A percentile compares a stretch with the other conserved stretches of the same genome.
phyloP scores from a whole-genome alignment of 176 grass and related monocot species.

The Elymus sibiricus region DNA sequence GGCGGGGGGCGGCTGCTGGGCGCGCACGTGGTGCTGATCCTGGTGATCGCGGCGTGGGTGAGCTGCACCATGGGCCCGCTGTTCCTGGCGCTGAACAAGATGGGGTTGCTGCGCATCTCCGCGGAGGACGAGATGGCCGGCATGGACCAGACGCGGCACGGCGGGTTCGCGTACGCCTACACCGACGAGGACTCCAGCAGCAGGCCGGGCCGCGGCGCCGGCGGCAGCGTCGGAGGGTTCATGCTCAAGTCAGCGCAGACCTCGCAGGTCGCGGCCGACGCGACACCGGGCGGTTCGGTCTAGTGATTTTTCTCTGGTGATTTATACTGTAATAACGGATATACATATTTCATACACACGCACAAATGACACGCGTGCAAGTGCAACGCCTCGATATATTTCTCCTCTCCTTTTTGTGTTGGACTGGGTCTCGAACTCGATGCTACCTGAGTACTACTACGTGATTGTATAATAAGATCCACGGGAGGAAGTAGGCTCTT shows the following conservation, averaged over 20 bases:
- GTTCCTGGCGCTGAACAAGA: constrained; percentile 50
- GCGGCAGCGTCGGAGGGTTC: neutral
- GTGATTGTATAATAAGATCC: neutral
- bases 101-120: constrained; percentile 40
- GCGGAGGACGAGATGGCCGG: constrained; percentile 48
- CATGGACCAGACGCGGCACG: constrained; percentile 59
- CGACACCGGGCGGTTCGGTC: constrained; percentile 4
- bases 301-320: neutral
- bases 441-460: neutral
- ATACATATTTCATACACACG: neutral
- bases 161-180: constrained; percentile 55
- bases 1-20: constrained; percentile 48
- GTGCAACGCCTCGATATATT: neutral
- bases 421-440: neutral
- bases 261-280: constrained; percentile 40
- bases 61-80: constrained; percentile 62
- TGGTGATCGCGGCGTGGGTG: constrained; percentile 61
- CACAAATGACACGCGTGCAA: neutral
- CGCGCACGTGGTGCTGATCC: constrained; percentile 36
- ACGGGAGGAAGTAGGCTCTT: neutral
- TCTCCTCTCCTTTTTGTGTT: neutral
- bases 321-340: neutral
- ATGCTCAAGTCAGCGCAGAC: constrained; percentile 22
- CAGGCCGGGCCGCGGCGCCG: constrained; percentile 1
- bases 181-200: constrained; percentile 36